Evolutionary conservation across 176 grass and related monocot genomes (phyloP).

Genomic region (Sorghum bicolor): DNA sequence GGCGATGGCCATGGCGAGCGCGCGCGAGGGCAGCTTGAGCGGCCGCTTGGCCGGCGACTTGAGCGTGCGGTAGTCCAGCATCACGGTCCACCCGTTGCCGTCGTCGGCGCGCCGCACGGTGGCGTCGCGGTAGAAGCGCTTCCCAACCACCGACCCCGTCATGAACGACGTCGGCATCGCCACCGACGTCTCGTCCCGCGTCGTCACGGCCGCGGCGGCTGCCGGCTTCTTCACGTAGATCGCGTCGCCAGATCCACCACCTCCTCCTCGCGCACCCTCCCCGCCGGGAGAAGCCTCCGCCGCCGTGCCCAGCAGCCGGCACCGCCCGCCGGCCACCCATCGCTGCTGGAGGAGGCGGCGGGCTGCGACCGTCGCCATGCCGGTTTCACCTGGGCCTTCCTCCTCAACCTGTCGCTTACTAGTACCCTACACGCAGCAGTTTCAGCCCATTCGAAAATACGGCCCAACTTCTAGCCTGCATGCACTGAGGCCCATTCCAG

Average conservation of each 20-base stretch:
- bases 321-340: slow-evolving; percentile 24
- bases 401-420: not conserved
- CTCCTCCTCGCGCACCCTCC: not conserved
- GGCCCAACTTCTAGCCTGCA: not conserved
- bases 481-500: not conserved
- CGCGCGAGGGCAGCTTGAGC: slow-evolving; percentile 69
- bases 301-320: slow-evolving; percentile 36
- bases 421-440: not conserved
- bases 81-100: slow-evolving; percentile 97
- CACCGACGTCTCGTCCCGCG: slow-evolving; percentile 81
- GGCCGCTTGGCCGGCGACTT: slow-evolving; percentile 79
- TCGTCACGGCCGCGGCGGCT: slow-evolving; percentile 11
- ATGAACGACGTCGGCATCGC: slow-evolving; percentile 91
- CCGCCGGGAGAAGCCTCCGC: slow-evolving; percentile 31
- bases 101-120: slow-evolving; percentile 80
- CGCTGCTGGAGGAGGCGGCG: slow-evolving; percentile 42
- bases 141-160: slow-evolving; percentile 92
- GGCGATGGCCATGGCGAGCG: slow-evolving; percentile 76
- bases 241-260: not conserved
- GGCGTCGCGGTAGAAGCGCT: slow-evolving; percentile 79
- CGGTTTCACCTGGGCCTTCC: slow-evolving; percentile 26
- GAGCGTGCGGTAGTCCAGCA: slow-evolving; percentile 98
- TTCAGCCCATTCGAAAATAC: too few species aligned
- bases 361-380: slow-evolving; percentile 49
- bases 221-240: slow-evolving; percentile 64